Conservation (phyloP, 2,329 filamentous ascomycete genomes). For the Ceratocystis huliohia region DNA sequence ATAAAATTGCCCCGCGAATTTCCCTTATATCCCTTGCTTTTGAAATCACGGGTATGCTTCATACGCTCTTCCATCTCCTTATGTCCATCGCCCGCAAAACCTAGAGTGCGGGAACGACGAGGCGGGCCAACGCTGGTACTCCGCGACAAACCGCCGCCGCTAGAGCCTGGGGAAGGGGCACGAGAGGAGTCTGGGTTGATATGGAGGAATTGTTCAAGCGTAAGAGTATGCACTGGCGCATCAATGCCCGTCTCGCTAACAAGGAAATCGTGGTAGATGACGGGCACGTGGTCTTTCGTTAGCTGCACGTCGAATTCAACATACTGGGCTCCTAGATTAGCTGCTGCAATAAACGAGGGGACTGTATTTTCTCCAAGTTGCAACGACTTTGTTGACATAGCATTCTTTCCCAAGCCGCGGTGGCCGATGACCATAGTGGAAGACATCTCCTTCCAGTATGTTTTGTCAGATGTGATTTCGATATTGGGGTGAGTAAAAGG, state of each 20-base stretch:
- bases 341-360: slow-evolving; percentile 88
- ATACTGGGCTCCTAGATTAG: slow-evolving; percentile 72
- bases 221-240: slow-evolving; percentile 88
- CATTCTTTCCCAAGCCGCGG: slow-evolving; percentile 78
- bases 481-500: slow-evolving; percentile 91
- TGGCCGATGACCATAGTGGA: slow-evolving; percentile 72
- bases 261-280: slow-evolving; percentile 97
- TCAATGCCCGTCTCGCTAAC: slow-evolving; percentile 97
- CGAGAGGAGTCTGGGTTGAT: slow-evolving; percentile 47
- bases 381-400: slow-evolving; percentile 66
- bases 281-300: slow-evolving; percentile 96
- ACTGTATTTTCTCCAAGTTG: slow-evolving; percentile 95
- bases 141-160: slow-evolving; percentile 22
- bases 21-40: slow-evolving; percentile 87
- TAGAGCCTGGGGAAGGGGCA: slow-evolving; percentile 10
- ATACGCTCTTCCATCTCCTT: slow-evolving; percentile 60
- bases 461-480: slow-evolving; percentile 78
- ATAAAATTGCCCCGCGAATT: slow-evolving; percentile 92
- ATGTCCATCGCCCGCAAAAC: slow-evolving; percentile 34
- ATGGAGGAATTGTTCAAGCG: slow-evolving; percentile 88
- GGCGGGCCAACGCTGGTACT: slow-evolving; percentile 32
- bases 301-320: slow-evolving; percentile 82
- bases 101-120: slow-evolving; percentile 43
- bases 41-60: slow-evolving; percentile 94
- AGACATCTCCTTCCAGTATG: slow-evolving; percentile 88